Percentiles rank a stretch among this genome's conserved stretches.
Evolutionary conservation across 1,284 basidiomycete species (phyloP).

Genomic region (Irpex lacteus): DNA sequence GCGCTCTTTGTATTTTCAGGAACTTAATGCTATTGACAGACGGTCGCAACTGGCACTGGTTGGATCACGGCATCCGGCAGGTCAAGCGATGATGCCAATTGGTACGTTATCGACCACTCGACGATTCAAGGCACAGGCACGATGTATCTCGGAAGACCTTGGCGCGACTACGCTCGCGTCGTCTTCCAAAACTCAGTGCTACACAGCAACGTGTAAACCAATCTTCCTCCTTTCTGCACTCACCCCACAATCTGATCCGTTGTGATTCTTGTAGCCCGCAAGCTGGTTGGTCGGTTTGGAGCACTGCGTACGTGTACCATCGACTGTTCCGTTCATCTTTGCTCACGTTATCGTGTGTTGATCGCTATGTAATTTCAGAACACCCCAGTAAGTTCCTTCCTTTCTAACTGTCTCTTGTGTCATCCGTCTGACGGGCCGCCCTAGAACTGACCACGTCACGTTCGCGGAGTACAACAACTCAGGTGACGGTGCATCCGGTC

Average conservation of each 20-base stretch:
- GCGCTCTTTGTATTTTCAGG: not conserved
- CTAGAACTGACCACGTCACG: conserved; percentile 25
- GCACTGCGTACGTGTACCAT: conserved; percentile 15
- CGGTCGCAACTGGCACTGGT: conserved; percentile 40
- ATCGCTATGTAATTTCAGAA: not conserved
- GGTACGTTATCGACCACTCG: conserved; percentile 49
- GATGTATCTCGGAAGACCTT: conserved; percentile 47
- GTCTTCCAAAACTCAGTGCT: conserved; percentile 24
- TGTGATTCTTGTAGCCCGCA: conserved; percentile 15
- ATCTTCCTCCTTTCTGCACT: not conserved
- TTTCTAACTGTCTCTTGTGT: conserved; percentile 14
- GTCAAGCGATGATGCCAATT: conserved; percentile 36
- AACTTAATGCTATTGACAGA: conserved; percentile 13
- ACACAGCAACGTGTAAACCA: conserved; percentile 21
- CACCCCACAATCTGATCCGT: conserved; percentile 3
- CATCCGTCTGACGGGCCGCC: not conserved
- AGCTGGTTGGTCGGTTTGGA: conserved; percentile 25
- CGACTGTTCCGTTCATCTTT: not conserved
- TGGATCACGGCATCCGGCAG: conserved; percentile 54
- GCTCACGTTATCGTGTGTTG: not conserved
- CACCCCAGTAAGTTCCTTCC: conserved; percentile 4
- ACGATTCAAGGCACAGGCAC: conserved; percentile 45
- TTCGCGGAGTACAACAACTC: conserved; percentile 26
- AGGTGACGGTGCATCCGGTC: conserved; percentile 20
- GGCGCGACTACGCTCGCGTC: conserved; percentile 34